phyloP scores from a whole-genome alignment of 768 basidiomycete species.

The Lentinula boryana region DNA sequence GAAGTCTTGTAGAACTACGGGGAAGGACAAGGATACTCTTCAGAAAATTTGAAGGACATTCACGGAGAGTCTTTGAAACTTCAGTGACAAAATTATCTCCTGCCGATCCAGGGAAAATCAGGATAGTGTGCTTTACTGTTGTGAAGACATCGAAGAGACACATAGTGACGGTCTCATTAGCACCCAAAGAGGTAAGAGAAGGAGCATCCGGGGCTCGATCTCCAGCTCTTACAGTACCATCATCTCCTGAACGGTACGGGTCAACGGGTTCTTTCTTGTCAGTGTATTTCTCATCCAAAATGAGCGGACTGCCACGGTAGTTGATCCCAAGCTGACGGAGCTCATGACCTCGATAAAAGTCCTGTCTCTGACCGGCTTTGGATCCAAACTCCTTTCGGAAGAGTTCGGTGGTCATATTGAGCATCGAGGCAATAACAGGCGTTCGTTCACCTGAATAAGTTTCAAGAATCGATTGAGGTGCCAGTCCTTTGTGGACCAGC shows the following conservation, averaged over 20 bases:
- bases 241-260: conserved; percentile 5
- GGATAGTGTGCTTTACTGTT: conserved; percentile 19
- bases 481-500: conserved; percentile 30
- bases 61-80: background rate
- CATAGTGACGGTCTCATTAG: background rate
- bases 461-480: conserved; percentile 28
- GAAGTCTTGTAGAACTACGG: background rate
- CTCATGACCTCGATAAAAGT: conserved; percentile 7
- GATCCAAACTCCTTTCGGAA: conserved; percentile 16
- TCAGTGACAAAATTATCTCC: background rate
- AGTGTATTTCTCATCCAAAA: conserved; percentile 24
- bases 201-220: conserved; percentile 32
- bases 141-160: conserved; percentile 23
- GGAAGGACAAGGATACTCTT: background rate
- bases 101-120: conserved; percentile 18
- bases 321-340: conserved; percentile 37
- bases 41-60: background rate
- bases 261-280: conserved; percentile 11
- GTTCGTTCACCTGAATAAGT: conserved; percentile 39
- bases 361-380: background rate
- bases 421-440: conserved; percentile 40
- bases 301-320: conserved; percentile 36
- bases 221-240: conserved; percentile 20
- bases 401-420: conserved; percentile 29
- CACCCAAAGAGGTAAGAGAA: conserved; percentile 11